These are phyloP conservation scores for Amanita bisporigera DNA, from an alignment of 1,284 basidiomycete species.

Conservation along the genomic window DNA sequence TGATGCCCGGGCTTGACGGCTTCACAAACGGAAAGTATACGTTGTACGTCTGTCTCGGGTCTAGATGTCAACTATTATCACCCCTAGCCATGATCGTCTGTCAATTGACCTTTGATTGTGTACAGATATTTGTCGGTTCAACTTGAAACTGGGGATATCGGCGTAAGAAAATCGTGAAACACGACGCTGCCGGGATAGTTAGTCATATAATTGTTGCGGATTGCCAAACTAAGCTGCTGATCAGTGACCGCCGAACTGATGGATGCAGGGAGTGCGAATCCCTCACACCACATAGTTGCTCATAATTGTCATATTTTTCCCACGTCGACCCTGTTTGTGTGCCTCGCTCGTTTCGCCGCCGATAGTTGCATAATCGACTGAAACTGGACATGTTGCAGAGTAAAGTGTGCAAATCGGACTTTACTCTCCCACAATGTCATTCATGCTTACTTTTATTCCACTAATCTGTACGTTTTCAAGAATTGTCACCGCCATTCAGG, in stretches of 20 bases:
- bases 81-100: not conserved
- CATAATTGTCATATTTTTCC: not conserved
- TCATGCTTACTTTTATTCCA: too few relatives aligned
- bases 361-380: not conserved
- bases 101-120: not conserved
- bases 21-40: not conserved
- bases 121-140: not conserved
- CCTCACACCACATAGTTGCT: not conserved
- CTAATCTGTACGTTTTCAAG: too few relatives aligned
- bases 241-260: not conserved
- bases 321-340: not conserved
- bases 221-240: constrained; percentile 5
- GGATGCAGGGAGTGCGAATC: not conserved
- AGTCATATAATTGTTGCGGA: not conserved
- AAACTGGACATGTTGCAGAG: not conserved
- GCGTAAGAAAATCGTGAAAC: not conserved
- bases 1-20: not conserved
- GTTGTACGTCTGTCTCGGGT: not conserved
- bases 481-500: not conserved
- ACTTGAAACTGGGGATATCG: not conserved
- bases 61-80: not conserved
- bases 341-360: not conserved
- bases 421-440: not conserved
- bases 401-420: not conserved
- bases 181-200: not conserved